phyloP scores from a whole-genome alignment of 2,329 filamentous ascomycete genomes.

The Aureobasidium pullulans region DNA sequence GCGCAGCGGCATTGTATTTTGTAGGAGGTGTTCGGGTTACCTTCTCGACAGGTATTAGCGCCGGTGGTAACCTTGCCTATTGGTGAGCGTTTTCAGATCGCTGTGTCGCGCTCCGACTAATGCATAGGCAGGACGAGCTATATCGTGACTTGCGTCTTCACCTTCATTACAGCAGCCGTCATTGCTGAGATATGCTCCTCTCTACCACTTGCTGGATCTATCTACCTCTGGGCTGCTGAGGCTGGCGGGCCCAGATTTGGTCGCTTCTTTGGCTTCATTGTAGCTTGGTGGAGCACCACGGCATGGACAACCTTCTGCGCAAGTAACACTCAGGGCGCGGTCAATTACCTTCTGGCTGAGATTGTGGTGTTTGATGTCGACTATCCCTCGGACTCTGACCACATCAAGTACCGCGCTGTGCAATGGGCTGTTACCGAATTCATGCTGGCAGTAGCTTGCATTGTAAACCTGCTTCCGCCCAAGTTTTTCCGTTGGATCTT shows the following conservation, averaged over 20 bases:
- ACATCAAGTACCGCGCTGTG: constrained; percentile 52
- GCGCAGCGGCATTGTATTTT: constrained; percentile 53
- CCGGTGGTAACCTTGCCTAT: constrained; percentile 54
- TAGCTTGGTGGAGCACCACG: constrained; percentile 58
- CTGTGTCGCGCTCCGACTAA: too few relatives aligned
- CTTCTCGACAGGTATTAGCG: constrained; percentile 54
- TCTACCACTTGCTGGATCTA: constrained; percentile 51
- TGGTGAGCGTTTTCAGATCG: constrained; percentile 30
- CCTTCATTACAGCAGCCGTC: constrained; percentile 54
- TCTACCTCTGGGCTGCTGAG: constrained; percentile 55
- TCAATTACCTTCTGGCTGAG: constrained; percentile 39
- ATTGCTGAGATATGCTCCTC: constrained; percentile 56
- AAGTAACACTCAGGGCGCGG: constrained; percentile 29
- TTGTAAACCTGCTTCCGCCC: constrained; percentile 31
- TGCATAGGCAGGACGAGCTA: constrained; percentile 41
- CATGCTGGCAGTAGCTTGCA: constrained; percentile 33
- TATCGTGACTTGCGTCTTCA: constrained; percentile 52
- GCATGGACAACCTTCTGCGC: constrained; percentile 49
- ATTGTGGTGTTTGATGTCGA: constrained; percentile 50
- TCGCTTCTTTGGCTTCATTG: constrained; percentile 51
- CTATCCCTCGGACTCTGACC: constrained; percentile 42
- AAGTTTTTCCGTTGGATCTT: constrained; percentile 44
- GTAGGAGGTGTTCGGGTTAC: constrained; percentile 53
- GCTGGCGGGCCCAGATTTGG: constrained; percentile 49
- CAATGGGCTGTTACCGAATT: constrained; percentile 52